Evolutionary conservation across 129 eudicot species (phyloP).

Genomic region (Lonicera japonica): DNA sequence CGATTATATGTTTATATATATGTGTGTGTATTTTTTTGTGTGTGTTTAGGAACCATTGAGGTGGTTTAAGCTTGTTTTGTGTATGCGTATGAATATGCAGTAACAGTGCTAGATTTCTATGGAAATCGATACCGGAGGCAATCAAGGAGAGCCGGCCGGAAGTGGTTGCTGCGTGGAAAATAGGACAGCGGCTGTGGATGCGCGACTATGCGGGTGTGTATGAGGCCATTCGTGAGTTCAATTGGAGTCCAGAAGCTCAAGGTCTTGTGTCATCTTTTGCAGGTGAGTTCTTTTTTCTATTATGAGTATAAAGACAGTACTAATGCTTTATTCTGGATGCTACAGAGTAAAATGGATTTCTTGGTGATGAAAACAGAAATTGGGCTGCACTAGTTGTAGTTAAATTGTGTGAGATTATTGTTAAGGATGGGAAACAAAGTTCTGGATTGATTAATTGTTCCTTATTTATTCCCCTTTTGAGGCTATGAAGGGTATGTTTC

Average conservation of each 20-base stretch:
- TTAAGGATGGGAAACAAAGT: no score
- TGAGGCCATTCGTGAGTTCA: conserved; percentile 61
- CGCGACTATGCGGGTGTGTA: conserved; percentile 78
- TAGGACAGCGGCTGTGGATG: conserved; percentile 84
- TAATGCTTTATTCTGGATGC: neutral
- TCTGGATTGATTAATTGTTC: no score
- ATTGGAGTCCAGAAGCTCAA: conserved; percentile 75
- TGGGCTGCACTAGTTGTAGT: no score
- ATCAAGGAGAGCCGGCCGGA: conserved; percentile 74
- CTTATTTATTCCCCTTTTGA: no score
- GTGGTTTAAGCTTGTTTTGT: conserved; percentile 4
- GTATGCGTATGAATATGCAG: conserved; percentile 29
- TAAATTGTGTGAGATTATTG: no score
- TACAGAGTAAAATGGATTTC: no score
- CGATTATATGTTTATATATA: neutral
- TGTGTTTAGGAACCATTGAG: neutral
- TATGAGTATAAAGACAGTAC: neutral
- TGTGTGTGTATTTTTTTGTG: neutral
- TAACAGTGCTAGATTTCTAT: conserved; percentile 87
- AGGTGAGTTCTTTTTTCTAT: conserved; percentile 37
- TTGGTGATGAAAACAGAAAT: no score
- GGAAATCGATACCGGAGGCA: conserved; percentile 59
- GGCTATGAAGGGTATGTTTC: no score
- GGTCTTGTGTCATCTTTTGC: conserved; percentile 60
- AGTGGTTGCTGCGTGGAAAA: conserved; percentile 71